Conservation (phyloP, 495 filamentous ascomycete species). For the Aspergillus haitiensis region DNA sequence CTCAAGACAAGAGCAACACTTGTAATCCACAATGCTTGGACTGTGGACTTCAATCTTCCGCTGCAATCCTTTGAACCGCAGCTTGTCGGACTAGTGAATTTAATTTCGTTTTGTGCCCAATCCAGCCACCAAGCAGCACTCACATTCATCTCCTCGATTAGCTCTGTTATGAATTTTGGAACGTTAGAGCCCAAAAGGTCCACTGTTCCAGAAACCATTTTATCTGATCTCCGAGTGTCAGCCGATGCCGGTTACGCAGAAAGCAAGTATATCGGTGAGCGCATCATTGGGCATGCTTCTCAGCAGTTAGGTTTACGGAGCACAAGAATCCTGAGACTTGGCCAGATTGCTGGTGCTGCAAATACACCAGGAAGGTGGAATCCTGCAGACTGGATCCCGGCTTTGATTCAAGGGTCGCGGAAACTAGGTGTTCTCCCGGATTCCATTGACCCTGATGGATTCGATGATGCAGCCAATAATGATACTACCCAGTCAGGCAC, state of each 20-base stretch:
- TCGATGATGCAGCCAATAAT: too few relatives aligned
- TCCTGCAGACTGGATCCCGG: conserved; percentile 7
- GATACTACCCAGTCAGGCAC: background rate
- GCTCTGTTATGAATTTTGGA: background rate
- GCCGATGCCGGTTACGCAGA: conserved; percentile 12
- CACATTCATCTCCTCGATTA: conserved; percentile 8
- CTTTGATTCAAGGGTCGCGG: conserved; percentile 6
- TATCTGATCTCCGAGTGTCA: background rate
- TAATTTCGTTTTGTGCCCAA: background rate
- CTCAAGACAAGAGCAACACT: conserved; percentile 43
- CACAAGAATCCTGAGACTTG: conserved; percentile 7
- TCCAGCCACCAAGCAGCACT: background rate
- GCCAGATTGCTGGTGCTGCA: conserved; percentile 11
- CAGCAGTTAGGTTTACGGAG: background rate
- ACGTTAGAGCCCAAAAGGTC: background rate
- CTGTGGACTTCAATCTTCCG: conserved; percentile 10
- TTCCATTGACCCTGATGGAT: background rate
- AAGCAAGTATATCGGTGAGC: conserved; percentile 15
- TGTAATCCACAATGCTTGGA: conserved; percentile 15
- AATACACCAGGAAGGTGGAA: conserved; percentile 7
- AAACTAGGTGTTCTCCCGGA: conserved; percentile 4
- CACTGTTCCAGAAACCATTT: background rate
- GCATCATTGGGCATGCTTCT: background rate
- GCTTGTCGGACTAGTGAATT: background rate
- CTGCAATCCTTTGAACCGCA: conserved; percentile 10